These are phyloP conservation scores for Pleurotus salmoneostramineus DNA, from an alignment of 768 basidiomycete species.

Conservation along the genomic window DNA sequence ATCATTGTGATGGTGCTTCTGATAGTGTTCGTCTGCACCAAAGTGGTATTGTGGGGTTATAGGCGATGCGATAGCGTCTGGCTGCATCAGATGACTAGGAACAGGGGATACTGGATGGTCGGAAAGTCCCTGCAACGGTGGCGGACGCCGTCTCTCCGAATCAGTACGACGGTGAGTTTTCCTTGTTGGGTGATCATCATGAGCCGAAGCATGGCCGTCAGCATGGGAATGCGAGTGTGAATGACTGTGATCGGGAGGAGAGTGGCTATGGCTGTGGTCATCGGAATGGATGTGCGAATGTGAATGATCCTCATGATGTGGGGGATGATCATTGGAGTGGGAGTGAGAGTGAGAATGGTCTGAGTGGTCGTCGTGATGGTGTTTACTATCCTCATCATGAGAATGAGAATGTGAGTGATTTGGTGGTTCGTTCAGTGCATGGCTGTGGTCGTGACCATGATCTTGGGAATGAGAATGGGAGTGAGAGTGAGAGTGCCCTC, in stretches of 20 bases:
- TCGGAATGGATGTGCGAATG: slow-evolving; percentile 13
- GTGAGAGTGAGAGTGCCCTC: slow-evolving; percentile 42
- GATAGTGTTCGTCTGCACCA: slow-evolving; percentile 33
- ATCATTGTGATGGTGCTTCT: slow-evolving; percentile 30
- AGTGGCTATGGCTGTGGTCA: slow-evolving; percentile 6
- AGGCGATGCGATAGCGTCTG: slow-evolving; percentile 36
- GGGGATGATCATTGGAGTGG: slow-evolving; percentile 19
- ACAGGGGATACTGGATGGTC: slow-evolving; percentile 2
- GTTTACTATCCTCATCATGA: slow-evolving; percentile 10
- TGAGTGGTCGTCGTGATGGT: slow-evolving; percentile 13
- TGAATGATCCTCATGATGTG: slow-evolving; percentile 9
- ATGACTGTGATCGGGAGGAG: slow-evolving; percentile 18
- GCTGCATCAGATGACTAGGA: slow-evolving; percentile 9
- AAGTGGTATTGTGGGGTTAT: slow-evolving; percentile 61
- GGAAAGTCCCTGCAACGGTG: slow-evolving; percentile 6
- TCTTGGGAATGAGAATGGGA: slow-evolving; percentile 15
- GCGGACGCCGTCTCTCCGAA: slow-evolving; percentile 9
- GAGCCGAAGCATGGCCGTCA: slow-evolving; percentile 16
- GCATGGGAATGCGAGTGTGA: slow-evolving; percentile 21
- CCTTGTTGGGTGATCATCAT: slow-evolving; percentile 19
- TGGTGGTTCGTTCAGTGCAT: not conserved
- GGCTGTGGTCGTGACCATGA: slow-evolving; percentile 10
- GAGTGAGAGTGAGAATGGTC: slow-evolving; percentile 22
- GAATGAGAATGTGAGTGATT: slow-evolving; percentile 11
- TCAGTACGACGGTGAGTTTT: slow-evolving; percentile 9